These are phyloP conservation scores for Neurospora sp. DNA, from an alignment of 495 filamentous ascomycete species.

Conservation along the genomic window DNA sequence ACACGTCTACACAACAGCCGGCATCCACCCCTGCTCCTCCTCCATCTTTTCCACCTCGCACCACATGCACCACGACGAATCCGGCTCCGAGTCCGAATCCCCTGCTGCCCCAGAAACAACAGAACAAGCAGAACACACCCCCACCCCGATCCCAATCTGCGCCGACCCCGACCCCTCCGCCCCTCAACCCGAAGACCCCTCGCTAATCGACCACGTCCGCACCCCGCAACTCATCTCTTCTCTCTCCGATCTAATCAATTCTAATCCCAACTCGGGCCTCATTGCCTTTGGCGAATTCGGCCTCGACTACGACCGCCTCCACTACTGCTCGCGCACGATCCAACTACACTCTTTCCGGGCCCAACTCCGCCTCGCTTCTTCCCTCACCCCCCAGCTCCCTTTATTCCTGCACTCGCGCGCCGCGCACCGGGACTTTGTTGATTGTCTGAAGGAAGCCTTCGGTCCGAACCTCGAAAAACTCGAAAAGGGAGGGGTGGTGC, in stretches of 20 bases:
- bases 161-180: constrained; percentile 31
- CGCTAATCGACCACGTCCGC: constrained; percentile 21
- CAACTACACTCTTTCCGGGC: constrained; percentile 78
- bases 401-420: constrained; percentile 73
- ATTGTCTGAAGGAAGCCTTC: constrained; percentile 40
- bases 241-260: constrained; percentile 28
- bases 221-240: constrained; percentile 42
- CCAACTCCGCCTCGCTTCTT: constrained; percentile 48
- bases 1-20: constrained; percentile 74
- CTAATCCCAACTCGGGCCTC: constrained; percentile 1
- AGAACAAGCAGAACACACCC: constrained; percentile 16
- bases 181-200: constrained; percentile 29
- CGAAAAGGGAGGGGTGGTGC: constrained; percentile 68
- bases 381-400: too few relatives aligned
- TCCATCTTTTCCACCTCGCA: constrained; percentile 54
- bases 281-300: constrained; percentile 94
- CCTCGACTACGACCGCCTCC: constrained; percentile 87
- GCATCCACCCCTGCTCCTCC: constrained; percentile 82
- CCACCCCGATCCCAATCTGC: background rate
- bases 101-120: constrained; percentile 2
- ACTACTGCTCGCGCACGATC: constrained; percentile 60
- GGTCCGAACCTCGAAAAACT: constrained; percentile 41
- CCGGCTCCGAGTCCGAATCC: constrained; percentile 16
- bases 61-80: constrained; percentile 39
- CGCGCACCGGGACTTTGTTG: constrained; percentile 71